Percentiles rank a stretch among this genome's conserved stretches.
phyloP scores from a whole-genome alignment of 2,329 filamentous ascomycete genomes.

The Raffaelea albimanens region DNA sequence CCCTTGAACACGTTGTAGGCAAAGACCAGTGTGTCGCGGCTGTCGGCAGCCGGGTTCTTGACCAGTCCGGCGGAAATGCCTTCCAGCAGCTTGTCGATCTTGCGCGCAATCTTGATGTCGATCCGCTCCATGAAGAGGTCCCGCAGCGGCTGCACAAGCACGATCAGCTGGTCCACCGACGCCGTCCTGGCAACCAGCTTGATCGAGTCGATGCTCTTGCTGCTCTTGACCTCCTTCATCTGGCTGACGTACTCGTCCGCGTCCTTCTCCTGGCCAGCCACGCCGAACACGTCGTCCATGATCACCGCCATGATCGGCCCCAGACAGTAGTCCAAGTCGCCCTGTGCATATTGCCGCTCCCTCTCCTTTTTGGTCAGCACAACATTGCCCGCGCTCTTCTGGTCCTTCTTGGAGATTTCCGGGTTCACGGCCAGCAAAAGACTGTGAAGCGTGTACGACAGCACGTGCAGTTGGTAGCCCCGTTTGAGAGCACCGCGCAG shows the following conservation, averaged over 20 bases:
- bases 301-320: conserved; percentile 69
- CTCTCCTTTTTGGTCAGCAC: neutral
- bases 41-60: conserved; percentile 69
- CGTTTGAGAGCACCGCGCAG: conserved; percentile 70
- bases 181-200: conserved; percentile 80
- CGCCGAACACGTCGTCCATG: conserved; percentile 96
- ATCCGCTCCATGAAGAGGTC: conserved; percentile 74
- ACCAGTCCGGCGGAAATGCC: conserved; percentile 76
- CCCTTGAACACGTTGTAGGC: conserved; percentile 91
- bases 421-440: conserved; percentile 71
- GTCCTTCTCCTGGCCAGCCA: conserved; percentile 89
- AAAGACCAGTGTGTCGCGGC: conserved; percentile 78
- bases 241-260: conserved; percentile 89
- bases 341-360: conserved; percentile 48
- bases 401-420: conserved; percentile 11
- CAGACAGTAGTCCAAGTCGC: conserved; percentile 84
- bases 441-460: conserved; percentile 91
- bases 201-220: conserved; percentile 97
- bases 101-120: conserved; percentile 71
- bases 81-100: conserved; percentile 80
- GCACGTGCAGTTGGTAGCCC: conserved; percentile 88
- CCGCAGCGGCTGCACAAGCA: conserved; percentile 69
- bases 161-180: conserved; percentile 63
- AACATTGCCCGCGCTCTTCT: neutral
- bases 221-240: conserved; percentile 97